phyloP scores from a whole-genome alignment of 768 basidiomycete species.

The Exsudoporus frostii region DNA sequence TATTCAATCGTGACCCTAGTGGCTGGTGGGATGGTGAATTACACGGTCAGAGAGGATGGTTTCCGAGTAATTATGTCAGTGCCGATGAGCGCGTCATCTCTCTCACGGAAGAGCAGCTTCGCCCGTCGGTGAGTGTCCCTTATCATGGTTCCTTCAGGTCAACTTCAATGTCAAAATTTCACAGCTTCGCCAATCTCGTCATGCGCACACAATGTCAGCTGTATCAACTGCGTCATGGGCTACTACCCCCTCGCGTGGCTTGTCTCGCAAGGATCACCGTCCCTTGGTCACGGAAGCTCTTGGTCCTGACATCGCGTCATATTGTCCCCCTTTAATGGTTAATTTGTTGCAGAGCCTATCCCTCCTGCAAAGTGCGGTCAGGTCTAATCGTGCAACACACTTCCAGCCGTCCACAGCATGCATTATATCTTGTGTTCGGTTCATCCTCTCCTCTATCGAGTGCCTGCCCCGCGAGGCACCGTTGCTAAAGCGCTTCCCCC shows the following conservation, averaged over 20 bases:
- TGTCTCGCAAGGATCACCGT: slow-evolving; percentile 40
- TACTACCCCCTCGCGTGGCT: slow-evolving; percentile 39
- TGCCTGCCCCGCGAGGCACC: slow-evolving; percentile 82
- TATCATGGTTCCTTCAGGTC: neutral
- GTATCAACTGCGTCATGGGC: slow-evolving; percentile 55
- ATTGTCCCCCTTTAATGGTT: slow-evolving; percentile 76
- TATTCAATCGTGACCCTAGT: slow-evolving; percentile 80
- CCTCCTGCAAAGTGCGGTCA: slow-evolving; percentile 81
- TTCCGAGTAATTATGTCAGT: slow-evolving; percentile 95
- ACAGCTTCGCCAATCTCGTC: slow-evolving; percentile 38
- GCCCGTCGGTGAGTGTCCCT: slow-evolving; percentile 38
- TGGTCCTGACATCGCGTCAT: slow-evolving; percentile 52
- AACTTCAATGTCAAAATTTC: slow-evolving; percentile 5
- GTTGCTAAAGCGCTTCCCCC: slow-evolving; percentile 60
- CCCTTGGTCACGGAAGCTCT: slow-evolving; percentile 45
- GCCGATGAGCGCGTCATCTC: slow-evolving; percentile 50
- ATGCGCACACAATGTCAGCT: slow-evolving; percentile 49
- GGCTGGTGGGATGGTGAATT: slow-evolving; percentile 99
- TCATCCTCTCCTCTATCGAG: slow-evolving; percentile 77
- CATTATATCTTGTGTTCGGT: slow-evolving; percentile 90
- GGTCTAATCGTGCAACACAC: slow-evolving; percentile 72
- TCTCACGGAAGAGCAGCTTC: slow-evolving; percentile 56
- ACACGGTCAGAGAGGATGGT: slow-evolving; percentile 90
- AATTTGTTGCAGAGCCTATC: slow-evolving; percentile 83
- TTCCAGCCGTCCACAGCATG: slow-evolving; percentile 93